These are phyloP conservation scores for Venturia nashicola DNA, from an alignment of 2,329 filamentous ascomycete genomes.

Conservation along the genomic window DNA sequence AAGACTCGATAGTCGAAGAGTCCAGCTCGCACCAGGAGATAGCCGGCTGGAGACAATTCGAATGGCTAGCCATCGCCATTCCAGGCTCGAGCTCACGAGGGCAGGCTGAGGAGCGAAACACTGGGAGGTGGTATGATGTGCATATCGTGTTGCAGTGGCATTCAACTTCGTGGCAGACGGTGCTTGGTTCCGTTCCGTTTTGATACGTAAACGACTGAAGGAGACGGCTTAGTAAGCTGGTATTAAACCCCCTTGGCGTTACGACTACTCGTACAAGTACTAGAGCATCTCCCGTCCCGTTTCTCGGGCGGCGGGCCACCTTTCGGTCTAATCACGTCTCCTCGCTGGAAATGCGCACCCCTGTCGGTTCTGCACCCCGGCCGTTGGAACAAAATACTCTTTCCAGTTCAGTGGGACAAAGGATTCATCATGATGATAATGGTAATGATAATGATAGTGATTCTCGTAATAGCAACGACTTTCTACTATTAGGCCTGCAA, in stretches of 20 bases:
- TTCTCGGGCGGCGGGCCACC: neutral
- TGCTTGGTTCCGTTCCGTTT: neutral
- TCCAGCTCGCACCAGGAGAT: neutral
- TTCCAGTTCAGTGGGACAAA: neutral
- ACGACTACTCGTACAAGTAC: too few species aligned
- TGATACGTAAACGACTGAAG: neutral
- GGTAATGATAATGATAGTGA: neutral
- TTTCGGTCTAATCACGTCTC: neutral
- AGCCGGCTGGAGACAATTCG: neutral
- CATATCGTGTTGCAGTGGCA: neutral
- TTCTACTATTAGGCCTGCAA: neutral
- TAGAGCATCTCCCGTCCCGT: neutral
- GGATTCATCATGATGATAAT: neutral
- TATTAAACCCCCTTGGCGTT: neutral
- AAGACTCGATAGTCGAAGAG: neutral
- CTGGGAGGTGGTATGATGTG: neutral
- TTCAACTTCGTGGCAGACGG: neutral
- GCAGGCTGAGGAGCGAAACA: neutral
- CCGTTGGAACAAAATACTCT: neutral
- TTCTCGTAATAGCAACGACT: neutral
- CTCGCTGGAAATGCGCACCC: neutral
- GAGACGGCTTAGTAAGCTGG: neutral
- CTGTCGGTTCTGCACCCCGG: neutral
- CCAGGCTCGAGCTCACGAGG: neutral
- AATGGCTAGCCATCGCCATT: neutral